Base-by-base conservation (phyloP, 139 green algal species). In the Trebouxia sp. region DNA sequence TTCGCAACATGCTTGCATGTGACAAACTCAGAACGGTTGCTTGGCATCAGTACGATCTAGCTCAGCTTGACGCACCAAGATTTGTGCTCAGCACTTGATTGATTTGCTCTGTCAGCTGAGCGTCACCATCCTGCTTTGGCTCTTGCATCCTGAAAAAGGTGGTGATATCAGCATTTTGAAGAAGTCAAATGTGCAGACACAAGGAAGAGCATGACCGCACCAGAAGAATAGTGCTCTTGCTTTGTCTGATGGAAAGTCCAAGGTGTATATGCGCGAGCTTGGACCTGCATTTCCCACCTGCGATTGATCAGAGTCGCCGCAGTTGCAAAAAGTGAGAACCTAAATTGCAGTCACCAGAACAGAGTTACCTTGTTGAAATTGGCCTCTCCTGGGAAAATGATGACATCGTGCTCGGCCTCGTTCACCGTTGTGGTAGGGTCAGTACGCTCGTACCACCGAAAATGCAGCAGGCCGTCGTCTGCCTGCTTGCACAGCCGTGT, bases 381-480 rank as follows among this genome's bases (percentile, higher is more conserved):
- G 1, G 67, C 67, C 20, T 77, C 67, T 0, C 67, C 67, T 41
- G 67, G 67, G 38, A 77, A 56, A 1, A 53, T 38, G 20, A 77
- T 77, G 5, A 20, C 55, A 22, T 77, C 67, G 28, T 41, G 32
- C 35, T 72, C 32, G 24, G 62, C 62, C 9, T 26, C 12, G 0
- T 35, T 35, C 37, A 45, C 43, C 14, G 67, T 56, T 24, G 37
- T 39, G 41, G 8, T 17, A 26, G 67, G 14, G 26, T 32, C 41
- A 35, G 55, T 39, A 41, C 67, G 67, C n/a, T 77, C 67, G 11
- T 53, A 56, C 67, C 67, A 77, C 26, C 42, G 67, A 39, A 77
- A 77, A 28, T 38, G 41, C 3, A 77, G 41, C 8, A 77, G 67
- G 5, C 67, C 67, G 11, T 77, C 67, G 26, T 55, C 41, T 51